Evolutionary conservation across 345 rosid species (phyloP).

Genomic region (Mercurialis annua): DNA sequence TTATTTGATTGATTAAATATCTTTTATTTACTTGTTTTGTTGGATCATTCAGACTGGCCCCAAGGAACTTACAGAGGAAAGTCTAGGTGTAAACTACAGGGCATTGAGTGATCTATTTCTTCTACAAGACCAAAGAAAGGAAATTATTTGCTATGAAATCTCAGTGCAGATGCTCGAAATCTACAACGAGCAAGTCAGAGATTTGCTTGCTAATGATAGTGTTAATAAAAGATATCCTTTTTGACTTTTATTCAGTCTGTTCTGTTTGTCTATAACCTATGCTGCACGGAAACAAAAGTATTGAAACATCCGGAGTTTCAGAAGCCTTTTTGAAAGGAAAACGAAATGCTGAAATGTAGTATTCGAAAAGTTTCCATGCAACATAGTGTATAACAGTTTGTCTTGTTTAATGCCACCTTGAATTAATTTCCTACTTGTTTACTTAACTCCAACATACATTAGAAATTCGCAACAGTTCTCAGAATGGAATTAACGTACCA

Average conservation of each 20-base stretch:
- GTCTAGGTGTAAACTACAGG: conserved; percentile 35
- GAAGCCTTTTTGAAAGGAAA: no score
- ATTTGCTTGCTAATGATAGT: conserved; percentile 25
- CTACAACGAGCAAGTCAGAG: conserved; percentile 36
- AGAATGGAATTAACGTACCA: conserved; percentile 34
- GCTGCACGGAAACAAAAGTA: no score
- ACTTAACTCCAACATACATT: conserved; percentile 32
- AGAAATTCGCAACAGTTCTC: conserved; percentile 35
- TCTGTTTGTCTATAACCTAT: no score
- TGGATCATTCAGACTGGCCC: conserved; percentile 33
- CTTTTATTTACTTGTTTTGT: conserved; percentile 10
- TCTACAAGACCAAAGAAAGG: conserved; percentile 32
- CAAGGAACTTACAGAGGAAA: conserved; percentile 28
- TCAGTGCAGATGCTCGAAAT: conserved; percentile 36
- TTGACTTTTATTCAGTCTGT: conserved; percentile 11
- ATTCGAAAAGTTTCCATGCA: no score
- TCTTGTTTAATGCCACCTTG: conserved; percentile 8
- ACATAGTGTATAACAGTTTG: not conserved
- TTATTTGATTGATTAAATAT: conserved; percentile 5
- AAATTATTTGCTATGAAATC: conserved; percentile 25
- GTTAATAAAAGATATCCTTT: conserved; percentile 35
- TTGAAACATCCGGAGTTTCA: no score
- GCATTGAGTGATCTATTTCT: conserved; percentile 35
- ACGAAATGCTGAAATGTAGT: no score
- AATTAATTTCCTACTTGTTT: conserved; percentile 1